These are phyloP conservation scores for Candida glaebosa DNA, from an alignment of 805 yeast species.

Conservation along the genomic window DNA sequence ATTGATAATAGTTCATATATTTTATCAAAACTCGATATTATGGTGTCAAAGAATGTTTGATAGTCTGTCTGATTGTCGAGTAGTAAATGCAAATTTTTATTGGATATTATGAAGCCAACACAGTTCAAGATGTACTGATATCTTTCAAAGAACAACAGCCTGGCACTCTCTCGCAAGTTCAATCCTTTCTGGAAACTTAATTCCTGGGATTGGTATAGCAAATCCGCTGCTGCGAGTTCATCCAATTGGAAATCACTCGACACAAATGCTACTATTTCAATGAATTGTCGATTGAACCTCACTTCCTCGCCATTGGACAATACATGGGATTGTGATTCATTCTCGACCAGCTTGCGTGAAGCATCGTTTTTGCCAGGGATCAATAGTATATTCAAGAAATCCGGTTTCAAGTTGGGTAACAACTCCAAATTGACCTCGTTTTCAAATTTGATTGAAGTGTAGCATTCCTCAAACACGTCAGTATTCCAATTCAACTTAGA, in stretches of 20 bases:
- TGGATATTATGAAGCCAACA: constrained; percentile 30
- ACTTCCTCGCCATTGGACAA: constrained; percentile 57
- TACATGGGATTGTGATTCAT: constrained; percentile 30
- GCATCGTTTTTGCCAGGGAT: constrained; percentile 43
- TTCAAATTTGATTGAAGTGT: constrained; percentile 37
- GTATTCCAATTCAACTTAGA: constrained; percentile 35
- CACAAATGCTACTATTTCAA: constrained; percentile 57
- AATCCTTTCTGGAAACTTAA: constrained; percentile 43
- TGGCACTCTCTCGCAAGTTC: constrained; percentile 56
- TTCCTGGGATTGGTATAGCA: constrained; percentile 48
- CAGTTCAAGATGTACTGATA: constrained; percentile 72
- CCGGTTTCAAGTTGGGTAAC: constrained; percentile 33
- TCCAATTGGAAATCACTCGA: constrained; percentile 54
- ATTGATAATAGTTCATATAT: constrained; percentile 56
- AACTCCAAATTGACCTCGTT: constrained; percentile 20
- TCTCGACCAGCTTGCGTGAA: constrained; percentile 46
- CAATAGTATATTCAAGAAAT: constrained; percentile 41
- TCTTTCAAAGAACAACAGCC: constrained; percentile 64
- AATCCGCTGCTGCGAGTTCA: constrained; percentile 71
- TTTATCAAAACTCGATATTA: constrained; percentile 53
- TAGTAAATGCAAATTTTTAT: constrained; percentile 20
- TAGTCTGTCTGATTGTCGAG: constrained; percentile 13
- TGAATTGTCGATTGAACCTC: constrained; percentile 62
- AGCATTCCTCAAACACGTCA: constrained; percentile 41
- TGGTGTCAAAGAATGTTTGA: constrained; percentile 30